Conservation (phyloP, 129 eudicot genomes). For the Flaveria ramosissima region DNA sequence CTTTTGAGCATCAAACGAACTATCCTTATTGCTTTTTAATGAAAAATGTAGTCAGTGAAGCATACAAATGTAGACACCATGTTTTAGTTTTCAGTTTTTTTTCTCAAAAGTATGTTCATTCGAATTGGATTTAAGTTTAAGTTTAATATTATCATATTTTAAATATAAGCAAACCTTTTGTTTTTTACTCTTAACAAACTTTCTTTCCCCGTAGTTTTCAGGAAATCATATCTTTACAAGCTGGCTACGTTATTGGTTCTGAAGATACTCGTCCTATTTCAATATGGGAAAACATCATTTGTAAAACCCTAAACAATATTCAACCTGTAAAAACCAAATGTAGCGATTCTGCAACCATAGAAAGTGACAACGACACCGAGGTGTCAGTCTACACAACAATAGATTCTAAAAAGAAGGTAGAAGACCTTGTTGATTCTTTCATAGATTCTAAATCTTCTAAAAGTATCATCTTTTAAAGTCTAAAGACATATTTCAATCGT, state of each 20-base stretch:
- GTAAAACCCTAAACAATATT: constrained; percentile 58
- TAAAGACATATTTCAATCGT: too few species aligned
- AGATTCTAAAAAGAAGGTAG: too few species aligned
- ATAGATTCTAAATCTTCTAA: constrained; percentile 43
- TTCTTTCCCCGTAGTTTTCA: constrained; percentile 52
- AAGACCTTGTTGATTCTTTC: neutral
- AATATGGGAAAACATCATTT: constrained; percentile 78
- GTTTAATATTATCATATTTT: neutral
- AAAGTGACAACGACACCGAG: too few species aligned
- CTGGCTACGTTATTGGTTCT: constrained; percentile 78
- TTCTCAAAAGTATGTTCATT: neutral
- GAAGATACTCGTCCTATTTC: constrained; percentile 79
- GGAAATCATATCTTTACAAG: constrained; percentile 83
- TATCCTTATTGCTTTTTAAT: neutral
- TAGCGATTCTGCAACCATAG: too few species aligned
- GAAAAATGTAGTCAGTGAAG: neutral
- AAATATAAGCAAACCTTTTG: neutral
- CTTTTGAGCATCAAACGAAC: too few species aligned
- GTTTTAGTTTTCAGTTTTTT: neutral
- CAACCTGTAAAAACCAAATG: constrained; percentile 39
- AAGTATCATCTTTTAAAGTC: too few species aligned
- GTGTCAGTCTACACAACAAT: too few species aligned
- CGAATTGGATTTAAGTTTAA: neutral
- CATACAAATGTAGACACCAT: neutral
- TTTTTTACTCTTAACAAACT: neutral